Conservation (phyloP, 768 basidiomycete species). For the Boletus insuetus region DNA sequence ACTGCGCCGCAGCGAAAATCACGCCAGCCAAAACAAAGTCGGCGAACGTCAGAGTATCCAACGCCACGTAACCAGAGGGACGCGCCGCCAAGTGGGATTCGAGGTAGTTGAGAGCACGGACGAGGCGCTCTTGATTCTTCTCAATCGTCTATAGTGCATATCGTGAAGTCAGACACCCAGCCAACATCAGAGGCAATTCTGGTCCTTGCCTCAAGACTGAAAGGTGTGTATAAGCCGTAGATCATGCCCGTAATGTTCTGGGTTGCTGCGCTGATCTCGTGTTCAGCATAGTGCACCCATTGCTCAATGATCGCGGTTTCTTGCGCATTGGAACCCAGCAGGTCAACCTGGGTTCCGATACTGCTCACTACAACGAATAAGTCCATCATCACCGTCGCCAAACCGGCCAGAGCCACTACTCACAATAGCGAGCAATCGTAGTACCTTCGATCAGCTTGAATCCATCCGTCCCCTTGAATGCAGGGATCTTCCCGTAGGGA, state of each 20-base stretch:
- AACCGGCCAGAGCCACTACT: neutral
- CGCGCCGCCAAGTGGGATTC: slow-evolving; percentile 12
- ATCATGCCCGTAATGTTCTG: neutral
- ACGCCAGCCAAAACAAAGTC: slow-evolving; percentile 18
- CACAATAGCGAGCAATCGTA: slow-evolving; percentile 23
- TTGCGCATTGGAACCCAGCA: slow-evolving; percentile 9
- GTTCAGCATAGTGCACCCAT: slow-evolving; percentile 14
- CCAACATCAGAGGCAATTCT: neutral
- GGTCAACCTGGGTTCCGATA: slow-evolving; percentile 5
- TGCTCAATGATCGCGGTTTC: slow-evolving; percentile 13
- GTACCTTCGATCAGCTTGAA: slow-evolving; percentile 18
- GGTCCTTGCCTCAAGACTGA: slow-evolving; percentile 7
- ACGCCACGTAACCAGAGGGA: slow-evolving; percentile 11
- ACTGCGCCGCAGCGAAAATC: neutral
- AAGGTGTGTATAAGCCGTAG: slow-evolving; percentile 1
- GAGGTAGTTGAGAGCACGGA: slow-evolving; percentile 7
- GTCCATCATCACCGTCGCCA: neutral
- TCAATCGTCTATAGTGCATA: neutral
- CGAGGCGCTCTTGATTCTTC: neutral
- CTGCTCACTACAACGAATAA: slow-evolving; percentile 7
- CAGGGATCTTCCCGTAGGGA: slow-evolving; percentile 21
- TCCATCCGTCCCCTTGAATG: slow-evolving; percentile 20
- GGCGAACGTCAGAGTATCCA: slow-evolving; percentile 14
- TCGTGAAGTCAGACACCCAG: neutral
- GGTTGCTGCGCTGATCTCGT: slow-evolving; percentile 4